Base-by-base conservation (phyloP, 371 early-diverging fungal species). In the Syncephalastrum sp. region DNA sequence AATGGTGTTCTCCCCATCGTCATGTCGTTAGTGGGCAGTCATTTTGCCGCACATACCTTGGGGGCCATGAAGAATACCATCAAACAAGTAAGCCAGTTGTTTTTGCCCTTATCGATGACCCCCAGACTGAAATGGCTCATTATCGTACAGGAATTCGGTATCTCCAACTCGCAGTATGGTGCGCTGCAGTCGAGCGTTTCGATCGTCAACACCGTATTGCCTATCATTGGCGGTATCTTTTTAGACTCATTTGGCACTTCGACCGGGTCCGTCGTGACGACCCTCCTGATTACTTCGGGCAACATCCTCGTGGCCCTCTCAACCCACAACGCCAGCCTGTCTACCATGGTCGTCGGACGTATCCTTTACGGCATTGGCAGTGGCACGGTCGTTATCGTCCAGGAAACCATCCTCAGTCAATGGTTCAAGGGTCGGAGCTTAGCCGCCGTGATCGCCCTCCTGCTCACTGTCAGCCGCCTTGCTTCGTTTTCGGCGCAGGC, bases 41-140 rank as follows among this genome's bases (percentile, higher is more conserved):
- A 88, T 69, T 88, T 86, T 66, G 84, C 89, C 24, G 88, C 87
- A 42, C 88, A 87, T 64, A 87, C 89, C 14, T 63, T 88, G 25
- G 85, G 87, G 5, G 86, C 88, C 19, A 69, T 88, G 72, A 88
- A 88, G 64, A 74, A 78, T 12, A 84, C 72, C 3, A 70, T 88
- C 44, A 88, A 88, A 64, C 70, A 82, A 71, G 88, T 85, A 77
- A 48, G 24, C 23, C 21, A 48, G 3, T 46, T 15, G 47, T 15
- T 21, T 21, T 21, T 1, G 2, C 21, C 21, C 21, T 21, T 21
- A 21, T 21, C 21, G 21, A 21, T 21, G 2, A 21, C 21, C 21
- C 21, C 21, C 21, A 21, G 0, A 21, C 21, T 21, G 21, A 21
- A 21, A 27, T 27, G 27, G 4, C 7, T 27, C 27, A 27, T 27